Percentiles rank a stretch among this genome's conserved stretches.
Conservation (phyloP, 306 rosid species). For the Betula pendula region DNA sequence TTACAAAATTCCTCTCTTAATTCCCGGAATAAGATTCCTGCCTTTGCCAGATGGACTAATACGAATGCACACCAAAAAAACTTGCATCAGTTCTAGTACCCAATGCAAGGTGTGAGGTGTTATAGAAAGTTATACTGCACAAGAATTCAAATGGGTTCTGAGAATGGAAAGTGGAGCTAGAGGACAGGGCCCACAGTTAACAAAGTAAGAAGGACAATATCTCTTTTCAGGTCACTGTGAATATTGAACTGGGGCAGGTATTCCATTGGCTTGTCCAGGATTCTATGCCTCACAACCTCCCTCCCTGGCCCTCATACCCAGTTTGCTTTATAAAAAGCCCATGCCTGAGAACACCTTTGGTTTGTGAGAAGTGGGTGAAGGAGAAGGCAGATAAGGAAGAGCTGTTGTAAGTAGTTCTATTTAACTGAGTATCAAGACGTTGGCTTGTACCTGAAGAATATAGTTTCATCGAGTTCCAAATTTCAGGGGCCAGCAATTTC, state of each 20-base stretch:
- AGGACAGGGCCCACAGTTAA: conserved; percentile 46
- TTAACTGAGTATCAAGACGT: conserved; percentile 27
- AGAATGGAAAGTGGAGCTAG: conserved; percentile 45
- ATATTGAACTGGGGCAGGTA: conserved; percentile 38
- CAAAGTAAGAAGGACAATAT: conserved; percentile 62
- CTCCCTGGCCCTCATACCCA: conserved; percentile 22
- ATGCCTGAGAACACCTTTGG: conserved; percentile 33
- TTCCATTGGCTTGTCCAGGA: conserved; percentile 55
- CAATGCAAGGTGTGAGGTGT: conserved; percentile 44
- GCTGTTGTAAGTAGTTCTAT: conserved; percentile 29
- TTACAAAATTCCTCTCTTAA: conserved; percentile 41
- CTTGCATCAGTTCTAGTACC: conserved; percentile 60
- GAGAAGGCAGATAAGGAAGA: conserved; percentile 33
- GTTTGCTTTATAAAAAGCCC: conserved; percentile 65
- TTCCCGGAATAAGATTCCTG: conserved; percentile 74
- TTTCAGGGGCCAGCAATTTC: conserved; percentile 30
- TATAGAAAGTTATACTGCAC: conserved; percentile 21
- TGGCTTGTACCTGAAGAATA: conserved; percentile 25
- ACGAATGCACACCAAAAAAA: conserved; percentile 38
- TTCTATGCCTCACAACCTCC: conserved; percentile 41
- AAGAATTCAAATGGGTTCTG: conserved; percentile 38
- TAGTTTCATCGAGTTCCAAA: conserved; percentile 27
- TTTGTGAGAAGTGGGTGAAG: conserved; percentile 36
- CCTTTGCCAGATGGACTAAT: conserved; percentile 58
- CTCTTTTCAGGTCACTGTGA: conserved; percentile 52